phyloP scores from a whole-genome alignment of 116 monocot genomes.

The Cymodocea nodosa region DNA sequence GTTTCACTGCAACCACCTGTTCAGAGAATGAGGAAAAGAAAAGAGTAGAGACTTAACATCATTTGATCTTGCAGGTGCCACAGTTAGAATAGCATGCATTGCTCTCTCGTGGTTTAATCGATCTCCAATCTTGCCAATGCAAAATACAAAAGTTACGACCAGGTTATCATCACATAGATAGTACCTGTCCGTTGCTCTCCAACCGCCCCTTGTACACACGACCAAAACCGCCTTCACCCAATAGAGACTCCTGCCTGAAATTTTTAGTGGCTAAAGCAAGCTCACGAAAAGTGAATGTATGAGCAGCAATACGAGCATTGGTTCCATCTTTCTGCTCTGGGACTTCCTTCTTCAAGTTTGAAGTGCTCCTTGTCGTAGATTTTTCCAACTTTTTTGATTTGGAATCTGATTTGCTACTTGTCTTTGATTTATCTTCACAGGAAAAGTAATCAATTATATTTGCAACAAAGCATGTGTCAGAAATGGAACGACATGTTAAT shows the following conservation, averaged over 20 bases:
- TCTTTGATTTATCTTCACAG: constrained; percentile 32
- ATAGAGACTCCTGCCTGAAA: constrained; percentile 51
- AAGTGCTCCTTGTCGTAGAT: constrained; percentile 11
- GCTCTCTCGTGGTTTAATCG: too few species aligned
- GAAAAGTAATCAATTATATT: neutral
- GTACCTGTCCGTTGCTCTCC: constrained; percentile 50
- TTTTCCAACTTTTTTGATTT: constrained; percentile 15
- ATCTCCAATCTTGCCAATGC: neutral
- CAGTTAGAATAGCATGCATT: too few species aligned
- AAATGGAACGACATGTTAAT: too few species aligned
- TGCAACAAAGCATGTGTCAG: too few species aligned
- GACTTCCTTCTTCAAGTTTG: neutral
- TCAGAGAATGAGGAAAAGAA: neutral
- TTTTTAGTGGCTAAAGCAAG: constrained; percentile 66
- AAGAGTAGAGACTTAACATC: too few species aligned
- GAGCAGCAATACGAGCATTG: constrained; percentile 39
- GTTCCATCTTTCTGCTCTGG: too few species aligned
- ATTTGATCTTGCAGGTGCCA: too few species aligned
- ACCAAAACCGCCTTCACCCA: constrained; percentile 87
- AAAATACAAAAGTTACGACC: neutral
- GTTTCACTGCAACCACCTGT: constrained; percentile 49
- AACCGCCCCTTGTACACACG: constrained; percentile 61
- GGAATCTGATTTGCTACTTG: constrained; percentile 16
- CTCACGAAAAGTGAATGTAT: constrained; percentile 58
- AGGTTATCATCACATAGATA: too few species aligned